Percentiles rank a stretch among this genome's conserved stretches.
Evolutionary conservation across 768 basidiomycete genomes (phyloP).

Genomic region (Trametopsis cervina): DNA sequence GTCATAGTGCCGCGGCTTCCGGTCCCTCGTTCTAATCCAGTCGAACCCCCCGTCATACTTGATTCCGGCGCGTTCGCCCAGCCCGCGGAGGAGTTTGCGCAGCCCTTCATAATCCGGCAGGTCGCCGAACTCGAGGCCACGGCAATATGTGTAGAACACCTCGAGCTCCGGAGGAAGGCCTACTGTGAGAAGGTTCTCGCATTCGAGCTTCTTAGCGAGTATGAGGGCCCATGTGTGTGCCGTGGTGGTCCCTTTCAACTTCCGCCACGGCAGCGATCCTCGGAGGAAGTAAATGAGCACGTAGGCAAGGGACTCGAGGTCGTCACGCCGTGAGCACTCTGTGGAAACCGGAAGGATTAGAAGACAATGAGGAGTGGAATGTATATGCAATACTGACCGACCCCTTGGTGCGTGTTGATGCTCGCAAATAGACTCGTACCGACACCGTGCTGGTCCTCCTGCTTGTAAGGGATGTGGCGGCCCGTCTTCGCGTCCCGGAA

Average conservation of each 20-base stretch:
- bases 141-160: conserved; percentile 69
- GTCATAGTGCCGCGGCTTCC: not conserved
- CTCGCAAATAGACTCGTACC: conserved; percentile 73
- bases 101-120: conserved; percentile 85
- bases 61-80: conserved; percentile 23
- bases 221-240: conserved; percentile 74
- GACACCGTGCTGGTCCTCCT: conserved; percentile 71
- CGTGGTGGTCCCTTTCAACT: conserved; percentile 56
- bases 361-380: conserved; percentile 1
- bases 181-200: conserved; percentile 61
- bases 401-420: conserved; percentile 68
- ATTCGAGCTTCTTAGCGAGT: conserved; percentile 61
- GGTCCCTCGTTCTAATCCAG: conserved; percentile 14
- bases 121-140: conserved; percentile 82
- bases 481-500: conserved; percentile 61
- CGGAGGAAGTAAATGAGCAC: conserved; percentile 80
- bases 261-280: conserved; percentile 74
- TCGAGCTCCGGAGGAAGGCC: conserved; percentile 79
- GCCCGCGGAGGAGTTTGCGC: conserved; percentile 59
- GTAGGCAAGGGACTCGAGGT: conserved; percentile 75
- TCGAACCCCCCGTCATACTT: conserved; percentile 25
- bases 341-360: conserved; percentile 9
- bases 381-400: conserved; percentile 39
- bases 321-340: conserved; percentile 75
- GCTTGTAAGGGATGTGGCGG: conserved; percentile 64